phyloP scores from a whole-genome alignment of 257 asterid genomes.

The Lycium barbarum region DNA sequence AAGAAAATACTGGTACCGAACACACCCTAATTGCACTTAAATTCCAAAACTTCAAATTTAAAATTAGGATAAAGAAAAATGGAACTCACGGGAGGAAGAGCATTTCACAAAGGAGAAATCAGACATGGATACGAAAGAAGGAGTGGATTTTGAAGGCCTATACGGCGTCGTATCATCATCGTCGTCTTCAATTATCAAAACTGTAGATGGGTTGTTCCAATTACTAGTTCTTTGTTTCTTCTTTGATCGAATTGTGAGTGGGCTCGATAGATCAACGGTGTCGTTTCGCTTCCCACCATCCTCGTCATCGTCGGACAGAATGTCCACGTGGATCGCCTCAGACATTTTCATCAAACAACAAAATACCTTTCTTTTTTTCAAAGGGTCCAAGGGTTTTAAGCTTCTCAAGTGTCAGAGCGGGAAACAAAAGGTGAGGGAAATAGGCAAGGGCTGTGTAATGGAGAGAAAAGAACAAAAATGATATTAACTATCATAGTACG shows the following conservation, averaged over 20 bases:
- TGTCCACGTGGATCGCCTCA: conserved; percentile 65
- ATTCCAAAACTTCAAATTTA: too few relatives aligned
- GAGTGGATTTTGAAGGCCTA: conserved; percentile 42
- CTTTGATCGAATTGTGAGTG: conserved; percentile 54
- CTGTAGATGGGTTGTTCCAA: conserved; percentile 38
- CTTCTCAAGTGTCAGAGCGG: not conserved
- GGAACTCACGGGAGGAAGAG: conserved; percentile 43
- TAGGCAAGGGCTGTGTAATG: not conserved
- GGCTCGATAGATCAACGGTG: conserved; percentile 73
- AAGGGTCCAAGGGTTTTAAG: not conserved
- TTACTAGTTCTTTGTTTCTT: conserved; percentile 74
- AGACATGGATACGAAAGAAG: conserved; percentile 53
- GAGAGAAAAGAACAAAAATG: too few relatives aligned
- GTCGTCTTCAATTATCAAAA: conserved; percentile 76
- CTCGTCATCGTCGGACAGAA: conserved; percentile 62
- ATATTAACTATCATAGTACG: too few relatives aligned
- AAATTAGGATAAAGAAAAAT: not conserved
- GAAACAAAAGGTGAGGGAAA: not conserved
- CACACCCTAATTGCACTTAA: too few relatives aligned
- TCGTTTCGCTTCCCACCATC: conserved; percentile 14
- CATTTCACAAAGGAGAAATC: conserved; percentile 44
- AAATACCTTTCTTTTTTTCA: not conserved
- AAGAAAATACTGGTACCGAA: too few relatives aligned
- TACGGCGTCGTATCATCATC: conserved; percentile 74
- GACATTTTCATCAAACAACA: conserved; percentile 50